A percentile compares a stretch with the other conserved stretches of the same genome.
These are phyloP conservation scores for Cerioporus squamosus DNA, from an alignment of 1,284 basidiomycete species.

Conservation along the genomic window DNA sequence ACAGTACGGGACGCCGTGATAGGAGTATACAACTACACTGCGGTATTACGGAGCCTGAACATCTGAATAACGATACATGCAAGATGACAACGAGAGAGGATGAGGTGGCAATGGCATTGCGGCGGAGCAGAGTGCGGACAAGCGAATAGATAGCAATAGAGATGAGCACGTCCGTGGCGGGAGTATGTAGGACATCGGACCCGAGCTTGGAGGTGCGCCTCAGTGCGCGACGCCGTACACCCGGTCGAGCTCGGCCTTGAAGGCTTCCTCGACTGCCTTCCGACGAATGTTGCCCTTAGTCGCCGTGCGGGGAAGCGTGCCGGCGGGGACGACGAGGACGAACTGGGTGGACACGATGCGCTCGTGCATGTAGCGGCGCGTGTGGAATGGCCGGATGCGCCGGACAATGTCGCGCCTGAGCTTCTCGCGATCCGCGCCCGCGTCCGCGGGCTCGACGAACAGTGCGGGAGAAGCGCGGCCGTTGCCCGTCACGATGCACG, in stretches of 20 bases:
- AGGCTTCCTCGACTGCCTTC: constrained; percentile 62
- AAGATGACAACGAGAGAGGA: not conserved
- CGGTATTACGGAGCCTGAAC: not conserved
- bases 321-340: constrained; percentile 58
- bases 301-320: constrained; percentile 63
- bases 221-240: constrained; percentile 42
- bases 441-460: constrained; percentile 60
- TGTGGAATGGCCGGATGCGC: constrained; percentile 66
- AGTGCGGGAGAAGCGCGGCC: constrained; percentile 69
- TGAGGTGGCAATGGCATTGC: constrained; percentile 7
- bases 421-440: constrained; percentile 50
- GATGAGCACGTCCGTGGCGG: not conserved
- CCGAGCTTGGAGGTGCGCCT: constrained; percentile 1
- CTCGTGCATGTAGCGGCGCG: constrained; percentile 69
- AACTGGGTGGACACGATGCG: constrained; percentile 57
- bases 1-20: not conserved
- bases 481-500: constrained; percentile 69
- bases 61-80: constrained; percentile 2
- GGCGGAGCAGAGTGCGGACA: not conserved
- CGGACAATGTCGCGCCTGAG: constrained; percentile 67
- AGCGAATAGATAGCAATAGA: constrained; percentile 18
- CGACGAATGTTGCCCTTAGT: constrained; percentile 75
- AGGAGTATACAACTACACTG: constrained; percentile 2
- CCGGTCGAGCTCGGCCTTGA: constrained; percentile 54
- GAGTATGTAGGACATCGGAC: not conserved